Conservation (phyloP, 2,329 filamentous ascomycete genomes). For the Periconia digitata region DNA sequence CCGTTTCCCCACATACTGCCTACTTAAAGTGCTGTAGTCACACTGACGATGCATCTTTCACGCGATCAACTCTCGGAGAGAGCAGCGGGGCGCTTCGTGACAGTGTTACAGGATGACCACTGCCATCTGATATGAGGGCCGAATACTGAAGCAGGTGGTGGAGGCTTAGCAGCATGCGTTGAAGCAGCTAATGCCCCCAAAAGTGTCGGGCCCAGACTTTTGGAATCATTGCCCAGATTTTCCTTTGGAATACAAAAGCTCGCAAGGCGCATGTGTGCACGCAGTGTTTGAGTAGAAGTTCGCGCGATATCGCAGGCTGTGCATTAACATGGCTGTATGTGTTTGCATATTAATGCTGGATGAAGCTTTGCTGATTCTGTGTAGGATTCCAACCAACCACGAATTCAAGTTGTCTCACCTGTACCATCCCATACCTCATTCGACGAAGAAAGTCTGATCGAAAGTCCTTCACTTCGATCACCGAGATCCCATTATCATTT, state of each 20-base stretch:
- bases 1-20: no score
- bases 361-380: not conserved
- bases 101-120: not conserved
- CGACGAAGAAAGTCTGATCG: conserved; percentile 1
- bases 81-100: not conserved
- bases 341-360: conserved; percentile 8
- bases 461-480: not conserved
- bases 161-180: not conserved
- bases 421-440: not conserved
- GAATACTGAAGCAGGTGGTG: not conserved
- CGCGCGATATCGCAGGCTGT: not conserved
- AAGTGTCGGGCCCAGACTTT: not conserved
- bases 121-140: not conserved
- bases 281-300: not conserved
- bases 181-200: not conserved
- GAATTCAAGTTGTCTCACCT: conserved; percentile 12
- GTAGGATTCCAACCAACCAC: conserved; percentile 20
- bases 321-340: not conserved
- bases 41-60: no score
- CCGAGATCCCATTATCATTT: not conserved
- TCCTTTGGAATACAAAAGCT: not conserved
- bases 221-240: not conserved
- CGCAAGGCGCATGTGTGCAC: not conserved
- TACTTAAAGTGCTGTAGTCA: no score
- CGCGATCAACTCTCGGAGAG: no score